phyloP scores from a whole-genome alignment of 139 green algal species.

The Edaphochlamys debaryana region DNA sequence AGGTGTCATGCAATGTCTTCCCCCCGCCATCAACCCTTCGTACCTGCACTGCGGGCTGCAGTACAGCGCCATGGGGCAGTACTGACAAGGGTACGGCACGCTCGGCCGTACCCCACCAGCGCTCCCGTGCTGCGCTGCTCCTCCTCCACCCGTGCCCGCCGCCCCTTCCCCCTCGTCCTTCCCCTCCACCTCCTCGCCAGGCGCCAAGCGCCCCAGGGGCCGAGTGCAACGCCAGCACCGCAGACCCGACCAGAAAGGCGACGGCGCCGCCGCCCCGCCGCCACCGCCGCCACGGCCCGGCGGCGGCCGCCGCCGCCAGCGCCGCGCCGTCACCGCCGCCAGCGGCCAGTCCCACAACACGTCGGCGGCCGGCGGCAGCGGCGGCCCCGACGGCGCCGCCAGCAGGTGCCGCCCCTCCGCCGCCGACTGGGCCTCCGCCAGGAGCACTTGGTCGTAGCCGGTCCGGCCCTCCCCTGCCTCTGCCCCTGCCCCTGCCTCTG shows the following conservation, averaged over 20 bases:
- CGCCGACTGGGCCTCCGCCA: no score
- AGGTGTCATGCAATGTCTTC: no score
- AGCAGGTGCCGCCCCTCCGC: no score
- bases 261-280: background rate
- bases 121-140: background rate
- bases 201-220: constrained; percentile 6
- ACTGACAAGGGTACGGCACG: constrained; percentile 36
- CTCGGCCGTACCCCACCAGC: no score
- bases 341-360: constrained; percentile 49
- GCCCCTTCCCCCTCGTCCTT: no score
- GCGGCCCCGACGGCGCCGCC: background rate
- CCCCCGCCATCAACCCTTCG: no score
- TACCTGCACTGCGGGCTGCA: constrained; percentile 46
- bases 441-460: no score
- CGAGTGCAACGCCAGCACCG: constrained; percentile 41
- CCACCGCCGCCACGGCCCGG: background rate
- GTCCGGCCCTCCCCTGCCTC: no score
- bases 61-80: constrained; percentile 53
- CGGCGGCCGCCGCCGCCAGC: constrained; percentile 7
- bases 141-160: no score
- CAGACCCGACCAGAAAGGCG: background rate
- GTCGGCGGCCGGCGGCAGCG: constrained; percentile 30
- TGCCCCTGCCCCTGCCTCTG: background rate
- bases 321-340: constrained; percentile 46
- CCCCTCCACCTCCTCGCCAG: no score